Conservation (phyloP, 441 rosid species). For the Aleurites moluccanus region DNA sequence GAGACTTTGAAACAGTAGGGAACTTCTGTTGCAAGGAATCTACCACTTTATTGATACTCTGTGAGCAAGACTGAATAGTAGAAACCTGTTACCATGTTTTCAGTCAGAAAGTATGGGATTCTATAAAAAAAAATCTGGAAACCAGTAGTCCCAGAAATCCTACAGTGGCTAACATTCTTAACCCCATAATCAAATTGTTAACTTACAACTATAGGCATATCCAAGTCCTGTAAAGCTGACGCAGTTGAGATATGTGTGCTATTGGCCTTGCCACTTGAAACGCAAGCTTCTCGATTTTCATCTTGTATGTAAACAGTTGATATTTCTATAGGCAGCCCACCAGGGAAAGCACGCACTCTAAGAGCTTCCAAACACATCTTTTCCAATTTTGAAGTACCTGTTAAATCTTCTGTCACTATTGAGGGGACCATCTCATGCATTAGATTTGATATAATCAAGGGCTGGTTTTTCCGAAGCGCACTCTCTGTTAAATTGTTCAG, state of each 20-base stretch:
- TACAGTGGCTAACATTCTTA: background rate
- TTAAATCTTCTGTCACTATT: conserved; percentile 48
- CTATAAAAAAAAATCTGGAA: background rate
- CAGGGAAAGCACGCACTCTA: conserved; percentile 49
- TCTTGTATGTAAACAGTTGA: conserved; percentile 31
- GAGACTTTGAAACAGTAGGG: conserved; percentile 64
- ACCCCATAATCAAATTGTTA: background rate
- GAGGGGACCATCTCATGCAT: conserved; percentile 58
- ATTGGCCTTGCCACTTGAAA: conserved; percentile 34
- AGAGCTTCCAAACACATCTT: conserved; percentile 72
- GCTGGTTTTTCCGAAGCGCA: conserved; percentile 76
- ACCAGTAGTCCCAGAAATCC: background rate
- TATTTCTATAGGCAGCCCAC: conserved; percentile 46
- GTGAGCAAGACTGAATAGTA: conserved; percentile 62
- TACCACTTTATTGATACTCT: conserved; percentile 51
- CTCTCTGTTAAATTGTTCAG: conserved; percentile 65
- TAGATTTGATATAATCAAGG: conserved; percentile 61
- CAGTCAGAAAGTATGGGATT: background rate
- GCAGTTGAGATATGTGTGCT: conserved; percentile 37
- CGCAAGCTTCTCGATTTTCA: conserved; percentile 47
- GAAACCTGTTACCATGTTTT: conserved; percentile 52
- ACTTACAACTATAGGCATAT: conserved; percentile 71
- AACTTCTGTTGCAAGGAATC: conserved; percentile 74
- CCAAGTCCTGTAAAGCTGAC: conserved; percentile 48
- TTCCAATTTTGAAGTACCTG: conserved; percentile 57